Conservation (phyloP, 371 early-diverging fungal species). For the Batkoa obscura region DNA sequence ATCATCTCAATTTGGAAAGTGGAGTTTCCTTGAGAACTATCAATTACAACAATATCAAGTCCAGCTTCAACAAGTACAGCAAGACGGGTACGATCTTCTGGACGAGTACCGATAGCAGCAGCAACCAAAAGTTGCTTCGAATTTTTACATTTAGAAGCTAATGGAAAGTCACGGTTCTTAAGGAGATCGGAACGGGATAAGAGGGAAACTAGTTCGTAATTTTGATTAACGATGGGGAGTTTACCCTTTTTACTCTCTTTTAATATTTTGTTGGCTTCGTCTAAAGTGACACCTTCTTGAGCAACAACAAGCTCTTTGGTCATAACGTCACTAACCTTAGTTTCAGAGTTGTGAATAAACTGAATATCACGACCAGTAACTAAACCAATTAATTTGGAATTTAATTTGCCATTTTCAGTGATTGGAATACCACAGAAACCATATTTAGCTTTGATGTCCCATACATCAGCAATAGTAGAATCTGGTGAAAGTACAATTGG, state of each 20-base stretch:
- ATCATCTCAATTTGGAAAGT: slow-evolving; percentile 86
- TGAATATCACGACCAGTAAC: slow-evolving; percentile 92
- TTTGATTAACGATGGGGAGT: slow-evolving; percentile 76
- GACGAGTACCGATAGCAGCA: slow-evolving; percentile 87
- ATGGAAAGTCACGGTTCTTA: slow-evolving; percentile 87
- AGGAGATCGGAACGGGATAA: slow-evolving; percentile 84
- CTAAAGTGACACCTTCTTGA: slow-evolving; percentile 62
- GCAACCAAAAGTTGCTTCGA: slow-evolving; percentile 84
- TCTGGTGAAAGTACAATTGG: slow-evolving; percentile 70
- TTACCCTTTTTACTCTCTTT: slow-evolving; percentile 86
- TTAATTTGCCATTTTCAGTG: slow-evolving; percentile 74
- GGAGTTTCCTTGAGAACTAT: slow-evolving; percentile 90
- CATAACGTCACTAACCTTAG: slow-evolving; percentile 60
- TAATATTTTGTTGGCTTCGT: slow-evolving; percentile 78
- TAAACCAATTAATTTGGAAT: slow-evolving; percentile 82
- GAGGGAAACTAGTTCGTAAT: slow-evolving; percentile 71
- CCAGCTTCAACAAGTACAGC: slow-evolving; percentile 76
- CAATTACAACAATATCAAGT: slow-evolving; percentile 81
- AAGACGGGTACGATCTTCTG: slow-evolving; percentile 70
- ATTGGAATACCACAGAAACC: slow-evolving; percentile 95
- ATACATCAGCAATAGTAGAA: slow-evolving; percentile 71
- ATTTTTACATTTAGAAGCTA: slow-evolving; percentile 59
- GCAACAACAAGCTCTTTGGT: slow-evolving; percentile 76
- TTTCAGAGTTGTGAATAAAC: slow-evolving; percentile 45
- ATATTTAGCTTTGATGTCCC: slow-evolving; percentile 57